These are phyloP conservation scores for Triticum urartu DNA, from an alignment of 176 grass and related monocot genomes.

Conservation along the genomic window DNA sequence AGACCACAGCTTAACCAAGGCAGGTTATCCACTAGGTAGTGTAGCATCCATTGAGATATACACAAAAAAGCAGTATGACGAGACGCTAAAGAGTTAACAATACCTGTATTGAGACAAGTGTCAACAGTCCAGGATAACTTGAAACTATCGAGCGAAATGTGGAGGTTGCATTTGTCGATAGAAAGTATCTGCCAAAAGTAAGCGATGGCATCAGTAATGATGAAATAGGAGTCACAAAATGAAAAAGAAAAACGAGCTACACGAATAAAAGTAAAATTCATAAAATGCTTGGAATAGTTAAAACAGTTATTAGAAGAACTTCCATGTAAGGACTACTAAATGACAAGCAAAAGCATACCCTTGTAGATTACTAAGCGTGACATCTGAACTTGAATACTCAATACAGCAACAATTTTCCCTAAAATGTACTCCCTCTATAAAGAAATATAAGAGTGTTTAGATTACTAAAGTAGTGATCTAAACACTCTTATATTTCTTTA, in stretches of 20 bases:
- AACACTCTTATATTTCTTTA: no score
- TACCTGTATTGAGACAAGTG: slow-evolving; percentile 87
- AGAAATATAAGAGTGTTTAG: no score
- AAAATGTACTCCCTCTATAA: background rate
- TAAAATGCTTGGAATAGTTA: background rate
- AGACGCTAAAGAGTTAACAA: slow-evolving; percentile 19
- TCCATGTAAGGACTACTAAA: background rate
- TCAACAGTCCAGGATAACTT: slow-evolving; percentile 73
- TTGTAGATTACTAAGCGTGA: background rate
- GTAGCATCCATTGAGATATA: background rate
- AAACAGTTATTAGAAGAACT: background rate
- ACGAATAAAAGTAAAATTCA: background rate
- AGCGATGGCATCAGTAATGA: background rate
- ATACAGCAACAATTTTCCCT: background rate
- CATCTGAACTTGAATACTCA: background rate
- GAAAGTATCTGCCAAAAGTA: slow-evolving; percentile 64
- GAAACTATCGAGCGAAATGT: slow-evolving; percentile 85
- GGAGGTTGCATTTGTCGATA: slow-evolving; percentile 87
- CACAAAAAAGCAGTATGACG: background rate
- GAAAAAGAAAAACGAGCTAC: background rate
- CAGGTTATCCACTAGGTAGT: background rate
- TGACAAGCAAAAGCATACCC: background rate
- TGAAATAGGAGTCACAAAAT: slow-evolving; percentile 31
- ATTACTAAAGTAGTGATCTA: no score
- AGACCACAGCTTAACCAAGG: background rate